Conservation (phyloP, 495 filamentous ascomycete species). For the Talaromyces proteolyticus region DNA sequence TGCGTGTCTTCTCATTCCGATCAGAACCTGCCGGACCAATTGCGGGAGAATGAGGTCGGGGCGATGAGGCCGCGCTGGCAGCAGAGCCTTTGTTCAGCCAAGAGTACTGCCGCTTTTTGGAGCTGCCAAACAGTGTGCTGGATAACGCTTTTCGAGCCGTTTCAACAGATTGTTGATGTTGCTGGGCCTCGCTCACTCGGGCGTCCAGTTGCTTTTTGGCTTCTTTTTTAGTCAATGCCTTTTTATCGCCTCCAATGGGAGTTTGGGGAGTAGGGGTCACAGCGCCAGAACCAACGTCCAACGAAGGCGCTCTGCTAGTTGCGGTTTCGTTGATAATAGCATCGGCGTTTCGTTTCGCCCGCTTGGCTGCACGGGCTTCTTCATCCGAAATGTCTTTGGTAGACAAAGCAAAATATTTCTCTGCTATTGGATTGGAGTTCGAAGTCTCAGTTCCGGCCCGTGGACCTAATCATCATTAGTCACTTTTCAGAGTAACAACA, state of each 20-base stretch:
- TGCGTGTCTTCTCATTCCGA: constrained; percentile 21
- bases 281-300: constrained; percentile 34
- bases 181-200: constrained; percentile 42
- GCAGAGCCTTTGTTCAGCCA: constrained; percentile 34
- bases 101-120: constrained; percentile 33
- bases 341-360: constrained; percentile 38
- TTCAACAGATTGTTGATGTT: constrained; percentile 45
- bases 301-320: constrained; percentile 23
- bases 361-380: constrained; percentile 45
- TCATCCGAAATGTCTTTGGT: constrained; percentile 35
- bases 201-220: constrained; percentile 44
- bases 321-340: constrained; percentile 32
- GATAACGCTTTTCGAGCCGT: constrained; percentile 40
- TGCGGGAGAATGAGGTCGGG: constrained; percentile 28
- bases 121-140: constrained; percentile 35
- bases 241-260: constrained; percentile 38
- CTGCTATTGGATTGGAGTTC: background rate
- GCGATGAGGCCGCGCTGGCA: constrained; percentile 35
- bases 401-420: constrained; percentile 14
- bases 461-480: background rate
- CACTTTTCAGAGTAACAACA: background rate
- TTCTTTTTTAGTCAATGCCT: constrained; percentile 50
- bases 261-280: constrained; percentile 27
- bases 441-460: background rate
- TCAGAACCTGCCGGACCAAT: constrained; percentile 21